phyloP scores from a whole-genome alignment of 2,329 filamentous ascomycete genomes.

The Fusarium falciforme region DNA sequence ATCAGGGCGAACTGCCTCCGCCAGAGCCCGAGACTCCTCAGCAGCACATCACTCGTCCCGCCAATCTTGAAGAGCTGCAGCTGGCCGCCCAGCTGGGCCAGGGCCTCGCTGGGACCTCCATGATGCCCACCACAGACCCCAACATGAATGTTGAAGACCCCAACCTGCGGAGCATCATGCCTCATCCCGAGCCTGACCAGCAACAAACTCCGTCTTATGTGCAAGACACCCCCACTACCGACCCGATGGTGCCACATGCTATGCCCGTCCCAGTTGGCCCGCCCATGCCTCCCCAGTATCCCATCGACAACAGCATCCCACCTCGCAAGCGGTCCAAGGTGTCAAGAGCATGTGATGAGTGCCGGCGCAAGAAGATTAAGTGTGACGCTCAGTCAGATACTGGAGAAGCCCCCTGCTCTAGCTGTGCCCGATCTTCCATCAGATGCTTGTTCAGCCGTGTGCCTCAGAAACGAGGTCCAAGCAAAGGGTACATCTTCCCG shows the following conservation, averaged over 20 bases:
- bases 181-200: conserved; percentile 54
- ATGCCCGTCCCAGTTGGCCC: conserved; percentile 52
- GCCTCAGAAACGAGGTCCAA: conserved; percentile 88
- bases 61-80: conserved; percentile 67
- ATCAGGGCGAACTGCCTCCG: conserved; percentile 44
- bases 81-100: conserved; percentile 69
- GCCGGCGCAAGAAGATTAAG: conserved; percentile 88
- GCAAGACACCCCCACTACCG: conserved; percentile 51
- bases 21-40: conserved; percentile 53
- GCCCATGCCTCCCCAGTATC: conserved; percentile 52
- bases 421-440: conserved; percentile 81
- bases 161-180: conserved; percentile 57
- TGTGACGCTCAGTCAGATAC: conserved; percentile 85
- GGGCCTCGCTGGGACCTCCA: conserved; percentile 60
- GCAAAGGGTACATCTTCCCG: conserved; percentile 74
- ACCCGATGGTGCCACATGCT: conserved; percentile 51
- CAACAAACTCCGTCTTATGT: conserved; percentile 52
- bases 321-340: conserved; percentile 86
- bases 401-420: conserved; percentile 80
- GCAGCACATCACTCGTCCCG: conserved; percentile 55
- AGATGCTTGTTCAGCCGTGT: conserved; percentile 87
- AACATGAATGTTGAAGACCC: conserved; percentile 58
- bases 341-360: conserved; percentile 89
- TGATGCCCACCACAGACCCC: conserved; percentile 61
- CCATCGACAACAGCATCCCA: conserved; percentile 68